These are phyloP conservation scores for Sclerotinia subarctica DNA, from an alignment of 2,329 filamentous ascomycete species.

Conservation along the genomic window DNA sequence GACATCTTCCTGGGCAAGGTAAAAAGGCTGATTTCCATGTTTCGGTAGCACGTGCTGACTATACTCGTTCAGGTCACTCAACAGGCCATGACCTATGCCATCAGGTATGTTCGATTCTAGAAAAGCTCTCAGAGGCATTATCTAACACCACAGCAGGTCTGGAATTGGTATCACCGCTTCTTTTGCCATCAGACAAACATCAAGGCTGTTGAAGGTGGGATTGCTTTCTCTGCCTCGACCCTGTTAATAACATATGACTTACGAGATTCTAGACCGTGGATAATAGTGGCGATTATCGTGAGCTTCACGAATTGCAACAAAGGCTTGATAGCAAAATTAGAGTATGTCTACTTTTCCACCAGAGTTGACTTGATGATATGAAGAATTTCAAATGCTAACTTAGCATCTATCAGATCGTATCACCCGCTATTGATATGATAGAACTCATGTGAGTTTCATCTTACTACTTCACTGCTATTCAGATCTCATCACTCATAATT, in stretches of 20 bases:
- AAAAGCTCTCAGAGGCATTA: neutral
- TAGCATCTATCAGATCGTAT: constrained; percentile 63
- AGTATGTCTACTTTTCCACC: constrained; percentile 44
- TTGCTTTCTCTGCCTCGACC: neutral
- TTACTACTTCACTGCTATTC: constrained; percentile 36
- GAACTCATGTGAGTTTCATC: constrained; percentile 67
- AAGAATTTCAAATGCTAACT: neutral
- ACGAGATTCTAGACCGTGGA: constrained; percentile 56
- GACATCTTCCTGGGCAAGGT: constrained; percentile 57
- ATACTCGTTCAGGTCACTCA: constrained; percentile 53
- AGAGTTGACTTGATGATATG: neutral
- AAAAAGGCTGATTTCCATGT: constrained; percentile 24
- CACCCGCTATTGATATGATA: constrained; percentile 87
- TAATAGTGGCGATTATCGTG: constrained; percentile 61
- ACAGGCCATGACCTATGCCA: constrained; percentile 74
- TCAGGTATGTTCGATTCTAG: constrained; percentile 48
- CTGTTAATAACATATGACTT: neutral
- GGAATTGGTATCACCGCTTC: constrained; percentile 81
- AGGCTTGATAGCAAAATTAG: constrained; percentile 82
- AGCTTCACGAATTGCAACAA: constrained; percentile 69
- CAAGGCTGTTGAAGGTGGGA: constrained; percentile 66
- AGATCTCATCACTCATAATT: constrained; percentile 26
- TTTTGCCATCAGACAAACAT: constrained; percentile 81
- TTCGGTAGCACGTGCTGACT: constrained; percentile 29
- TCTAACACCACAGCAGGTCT: constrained; percentile 46